Evolutionary conservation across 768 basidiomycete genomes (phyloP), one percentile per base, ranked within the genome.

Genomic region (Serendipita sp.): DNA sequence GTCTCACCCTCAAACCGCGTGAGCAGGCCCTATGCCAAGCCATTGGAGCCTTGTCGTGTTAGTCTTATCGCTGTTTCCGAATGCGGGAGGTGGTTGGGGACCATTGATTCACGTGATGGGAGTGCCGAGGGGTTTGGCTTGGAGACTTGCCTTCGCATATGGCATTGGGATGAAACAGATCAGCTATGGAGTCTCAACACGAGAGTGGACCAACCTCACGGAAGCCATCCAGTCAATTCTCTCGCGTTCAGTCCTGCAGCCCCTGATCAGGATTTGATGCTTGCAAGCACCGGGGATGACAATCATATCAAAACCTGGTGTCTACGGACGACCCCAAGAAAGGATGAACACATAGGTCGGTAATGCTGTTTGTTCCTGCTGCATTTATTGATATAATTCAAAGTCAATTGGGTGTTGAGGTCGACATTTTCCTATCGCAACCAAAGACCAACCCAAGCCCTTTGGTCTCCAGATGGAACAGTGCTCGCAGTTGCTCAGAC

Each of bases 1-100:
- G 83, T 99, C 5, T 85, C 90, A 1, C 91, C 95, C 23, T 92
- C 92, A 31, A 98, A 98, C 75, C 83, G 91, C 65, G 82, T 97
- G 18, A 87, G 92, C 13, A 78, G 86, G 68, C 78, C 83, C 68
- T 90, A 91, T 48, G 88, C 92, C 65, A 87, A 83, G 70, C 76
- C 79, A 4, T 71, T 93, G 45, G 85, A 88, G 66, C 84, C 87
- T 6, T 80, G 87, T 2, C 79, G 85, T 13, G 88, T 98, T 2
- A 86, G 90, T 58, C 78, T 77, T 8, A 81, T 80, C 3, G 81
- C 79, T 3, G 76, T 94, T 65, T 87, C 87, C 3, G 71, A 80
- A 1, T 77, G 75, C n/a, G 86, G 86, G 8, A 78, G 82, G 52
- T 98, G 95, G 94, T 83, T 99, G 83, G 92, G 92, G 3, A 94